These are phyloP conservation scores for Triticum aestivum DNA, from an alignment of 176 grass and related monocot species.

Conservation along the genomic window DNA sequence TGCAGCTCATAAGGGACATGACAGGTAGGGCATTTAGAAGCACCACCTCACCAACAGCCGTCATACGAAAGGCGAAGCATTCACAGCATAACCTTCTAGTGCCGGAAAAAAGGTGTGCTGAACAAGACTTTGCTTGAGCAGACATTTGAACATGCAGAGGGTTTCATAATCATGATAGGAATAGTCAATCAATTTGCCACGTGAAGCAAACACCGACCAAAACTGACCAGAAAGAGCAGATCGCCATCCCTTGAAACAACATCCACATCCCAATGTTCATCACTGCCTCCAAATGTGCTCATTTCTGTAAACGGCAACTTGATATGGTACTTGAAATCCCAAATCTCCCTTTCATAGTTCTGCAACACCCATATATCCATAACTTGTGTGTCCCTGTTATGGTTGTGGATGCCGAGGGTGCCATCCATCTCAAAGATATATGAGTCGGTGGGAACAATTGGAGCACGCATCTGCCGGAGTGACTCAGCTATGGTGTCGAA, in stretches of 20 bases:
- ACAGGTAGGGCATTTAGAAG: neutral
- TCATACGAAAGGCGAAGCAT: neutral
- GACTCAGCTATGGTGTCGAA: too few species aligned
- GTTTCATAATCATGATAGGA: too few species aligned
- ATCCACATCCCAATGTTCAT: neutral
- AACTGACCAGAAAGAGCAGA: neutral
- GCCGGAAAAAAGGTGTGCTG: neutral
- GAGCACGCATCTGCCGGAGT: too few species aligned
- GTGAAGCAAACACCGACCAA: neutral
- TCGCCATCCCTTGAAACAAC: neutral
- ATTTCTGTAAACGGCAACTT: neutral
- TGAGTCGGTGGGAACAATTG: too few species aligned
- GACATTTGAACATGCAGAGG: neutral
- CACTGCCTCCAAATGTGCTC: accelerated
- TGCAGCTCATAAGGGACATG: neutral
- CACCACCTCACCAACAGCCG: neutral
- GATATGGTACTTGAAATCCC: neutral
- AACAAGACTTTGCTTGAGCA: neutral
- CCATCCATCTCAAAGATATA: neutral
- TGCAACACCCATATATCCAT: neutral
- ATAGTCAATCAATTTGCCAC: neutral
- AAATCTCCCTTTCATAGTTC: neutral
- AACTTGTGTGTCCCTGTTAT: neutral
- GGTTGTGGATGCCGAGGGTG: neutral
- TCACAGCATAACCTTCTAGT: neutral